Base-by-base conservation (phyloP, 73 alveolate genomes). In the Paramecium primaurelia region DNA sequence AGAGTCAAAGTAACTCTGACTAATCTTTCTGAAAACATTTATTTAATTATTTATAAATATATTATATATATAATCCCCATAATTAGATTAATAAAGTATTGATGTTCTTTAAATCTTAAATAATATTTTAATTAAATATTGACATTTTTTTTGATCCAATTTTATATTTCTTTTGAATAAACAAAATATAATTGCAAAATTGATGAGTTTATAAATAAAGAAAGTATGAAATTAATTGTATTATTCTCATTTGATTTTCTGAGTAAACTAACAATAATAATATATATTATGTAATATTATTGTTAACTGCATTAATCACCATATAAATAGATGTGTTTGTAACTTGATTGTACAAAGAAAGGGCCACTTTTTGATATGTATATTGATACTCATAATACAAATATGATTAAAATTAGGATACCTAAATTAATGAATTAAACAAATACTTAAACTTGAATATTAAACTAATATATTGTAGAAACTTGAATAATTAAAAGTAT, bases 361-460 rank as follows among this genome's bases (percentile, higher is more conserved):
- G 84, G 84, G 7, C 84, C 84, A 28, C 54, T 64, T 32, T 64
- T 54, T 64, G 84, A 64, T 28, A 64, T 64, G 84, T 64, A 32
- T 10, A 64, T 9, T 11, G 84, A 64, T 34, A 64, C 84, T 34
- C 54, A 64, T 64, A 51, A 28, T 64, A 28, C 42, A 28, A 51
- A 64, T 32, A 6, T 4, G 28, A 64, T 64, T 28, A 28, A 64
- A 64, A 64, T 64, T 64, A 30, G 51, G 84, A 64, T 32, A 14
- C 32, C 5, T 64, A 64, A 30, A n/a, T 64, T 22, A 64, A 64
- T 64, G 84, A 64, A 32, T 64, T 28, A 64, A 12, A 12, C 45
- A 64, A 64, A 64, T 28, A 28, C 20, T 64, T 64, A 64, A 32
- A 28, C 8, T 12, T 64, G 84, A 64, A 32, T 34, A 64, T 34